Evolutionary conservation across 345 rosid genomes (phyloP), one percentile per base, ranked within the genome.

Genomic region (Eutrema japonicum): DNA sequence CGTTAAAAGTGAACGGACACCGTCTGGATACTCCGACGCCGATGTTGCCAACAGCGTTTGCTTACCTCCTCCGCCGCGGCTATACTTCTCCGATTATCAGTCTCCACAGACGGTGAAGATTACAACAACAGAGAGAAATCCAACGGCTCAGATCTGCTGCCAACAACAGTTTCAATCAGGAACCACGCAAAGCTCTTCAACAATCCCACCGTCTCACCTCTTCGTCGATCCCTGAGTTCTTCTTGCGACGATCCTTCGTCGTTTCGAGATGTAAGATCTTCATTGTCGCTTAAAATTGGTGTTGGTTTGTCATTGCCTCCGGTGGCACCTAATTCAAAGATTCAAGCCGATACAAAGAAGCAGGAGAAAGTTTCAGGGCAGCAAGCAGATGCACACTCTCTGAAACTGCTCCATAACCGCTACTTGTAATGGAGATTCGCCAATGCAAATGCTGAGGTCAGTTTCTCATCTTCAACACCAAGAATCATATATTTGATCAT

Each of bases 391-490:
- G 65, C 77, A 3, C 91, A 91, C 12, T 75, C 86, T 55, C 78
- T 94, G 40, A 89, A 75, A 52, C 55, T 89, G 83, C 82, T 91
- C n/a, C 85, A 91, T 55, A 91, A 89, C 52, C 87, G 84, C n/a
- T 77, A 84, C 69, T 76, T 91, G 70, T 96, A 89, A 72, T 94
- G 97, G 98, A 84, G 93, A 75, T 89, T 78, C 48, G 91, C 87
- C n/a, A 94, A 91, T 22, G 94, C 95, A 2, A 91, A 89, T 74
- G 87, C 89, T 18, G 88, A 78, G 68, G 70, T 73, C 22, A 79
- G 80, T 66, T 10, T 64, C 49, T 38, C 8, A 0, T 49, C 64
- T 18, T 70, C 10, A 62, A 6, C 45, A 26, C n/a, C 41, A 18
- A 47, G 18, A 32, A 22, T 62, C 16, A 1, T 6, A 43, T 61